Evolutionary conservation across 148 eudicot species (phyloP).

Genomic region (Spergularia marina): DNA sequence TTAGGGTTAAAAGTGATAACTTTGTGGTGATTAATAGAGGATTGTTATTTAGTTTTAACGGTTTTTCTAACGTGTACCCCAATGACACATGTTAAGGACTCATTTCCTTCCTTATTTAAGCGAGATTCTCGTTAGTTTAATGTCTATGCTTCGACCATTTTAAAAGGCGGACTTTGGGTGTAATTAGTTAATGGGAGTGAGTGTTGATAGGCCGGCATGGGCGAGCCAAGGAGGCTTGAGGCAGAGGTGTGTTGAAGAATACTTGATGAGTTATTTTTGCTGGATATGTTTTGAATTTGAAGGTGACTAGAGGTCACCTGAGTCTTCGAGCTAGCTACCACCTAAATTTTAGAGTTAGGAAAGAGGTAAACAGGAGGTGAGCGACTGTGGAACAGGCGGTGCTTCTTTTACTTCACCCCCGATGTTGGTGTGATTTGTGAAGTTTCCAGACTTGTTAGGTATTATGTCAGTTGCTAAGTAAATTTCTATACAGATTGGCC

Average conservation of each 20-base stretch:
- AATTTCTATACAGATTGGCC: too few species aligned
- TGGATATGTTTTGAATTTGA: neutral
- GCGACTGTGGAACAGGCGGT: too few species aligned
- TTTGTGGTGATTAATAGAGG: neutral
- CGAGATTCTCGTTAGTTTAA: neutral
- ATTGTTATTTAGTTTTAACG: neutral
- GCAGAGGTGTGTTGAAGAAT: neutral
- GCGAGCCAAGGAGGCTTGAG: too few species aligned
- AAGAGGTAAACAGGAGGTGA: too few species aligned
- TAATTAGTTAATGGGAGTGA: neutral
- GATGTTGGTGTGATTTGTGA: too few species aligned
- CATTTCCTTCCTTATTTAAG: too few species aligned
- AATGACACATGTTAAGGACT: too few species aligned
- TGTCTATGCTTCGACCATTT: neutral
- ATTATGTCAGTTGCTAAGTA: too few species aligned
- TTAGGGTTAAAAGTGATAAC: neutral
- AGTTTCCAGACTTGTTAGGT: too few species aligned
- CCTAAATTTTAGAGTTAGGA: too few species aligned
- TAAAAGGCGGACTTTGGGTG: neutral
- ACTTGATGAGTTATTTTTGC: neutral
- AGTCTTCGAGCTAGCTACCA: neutral
- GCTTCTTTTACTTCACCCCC: too few species aligned
- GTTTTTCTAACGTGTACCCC: too few species aligned
- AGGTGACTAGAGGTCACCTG: neutral
- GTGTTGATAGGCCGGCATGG: neutral